Base-by-base conservation (phyloP, 2,329 filamentous ascomycete species). In the Fusarium pseudoanthophilum region DNA sequence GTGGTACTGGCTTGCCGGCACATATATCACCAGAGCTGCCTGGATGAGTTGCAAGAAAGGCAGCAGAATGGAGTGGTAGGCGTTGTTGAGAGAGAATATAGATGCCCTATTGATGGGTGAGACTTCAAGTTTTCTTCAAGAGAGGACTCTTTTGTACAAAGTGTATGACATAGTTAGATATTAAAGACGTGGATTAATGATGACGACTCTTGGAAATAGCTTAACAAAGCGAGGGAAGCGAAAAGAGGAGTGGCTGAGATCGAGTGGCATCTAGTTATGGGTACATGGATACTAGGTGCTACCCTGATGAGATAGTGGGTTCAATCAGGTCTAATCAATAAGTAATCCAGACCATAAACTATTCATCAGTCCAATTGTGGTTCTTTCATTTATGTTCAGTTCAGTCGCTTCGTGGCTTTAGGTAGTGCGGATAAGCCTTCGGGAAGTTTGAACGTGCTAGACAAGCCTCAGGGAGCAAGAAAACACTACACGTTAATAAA, bases 1-100 rank as follows among this genome's bases (percentile, higher is more conserved):
- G 89, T 93, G 15, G 87, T 93, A 55, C 83, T 93, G 76, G 91
- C 91, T 28, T 93, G 92, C 79, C 86, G 91, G 62, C 92, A 93
- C 80, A 89, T 92, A 24, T 93, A 92, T 76, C 92, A 93, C 82
- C 87, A 90, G 79, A 85, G 83, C 32, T 95, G 92, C 78, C 83
- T 93, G 43, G 93, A 95, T 78, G 87, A 89, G 67, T 80, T 92
- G 73, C 89, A 90, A 75, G 86, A 86, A 39, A 85, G 87, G 69
- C 84, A 85, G 63, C 87, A 86, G 74, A 83, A 82, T 72, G 85
- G 83, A 64, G 87, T 83, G 67, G 82, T 83, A 68, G 82, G 86
- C 13, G 82, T 83, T 39, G 84, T 83, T 45, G 84, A 87, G 72
- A 81, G 83, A 71, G 87, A 85, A 77, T 89, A 88, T 78, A 84